A percentile compares a stretch with the other conserved stretches of the same genome.
phyloP scores from a whole-genome alignment of 225 moss, liverwort and hornwort species.

The Bryum argenteum region DNA sequence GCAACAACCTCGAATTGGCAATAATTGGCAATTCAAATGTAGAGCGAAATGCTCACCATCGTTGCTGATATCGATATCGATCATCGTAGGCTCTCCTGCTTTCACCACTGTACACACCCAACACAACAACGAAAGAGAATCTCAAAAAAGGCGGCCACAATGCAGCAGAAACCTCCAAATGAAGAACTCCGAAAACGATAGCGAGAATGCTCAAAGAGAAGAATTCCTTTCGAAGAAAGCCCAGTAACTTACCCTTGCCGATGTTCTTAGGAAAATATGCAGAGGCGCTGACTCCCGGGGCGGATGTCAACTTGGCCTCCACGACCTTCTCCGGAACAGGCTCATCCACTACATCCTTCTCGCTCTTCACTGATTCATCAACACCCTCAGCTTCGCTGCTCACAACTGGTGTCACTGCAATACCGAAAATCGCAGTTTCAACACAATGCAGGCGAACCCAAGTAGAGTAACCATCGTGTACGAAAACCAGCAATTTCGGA shows the following conservation, averaged over 20 bases:
- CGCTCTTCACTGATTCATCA: conserved; percentile 50
- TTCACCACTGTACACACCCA: conserved; percentile 57
- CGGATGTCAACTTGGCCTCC: conserved; percentile 56
- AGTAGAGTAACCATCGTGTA: too few species aligned
- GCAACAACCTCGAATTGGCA: not conserved
- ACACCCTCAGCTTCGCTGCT: conserved; percentile 42
- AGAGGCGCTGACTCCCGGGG: conserved; percentile 64
- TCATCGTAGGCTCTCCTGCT: conserved; percentile 75
- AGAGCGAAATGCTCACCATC: conserved; percentile 47
- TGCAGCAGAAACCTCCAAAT: not conserved
- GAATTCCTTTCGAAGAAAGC: not conserved
- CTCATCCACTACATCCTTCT: conserved; percentile 49
- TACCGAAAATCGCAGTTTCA: not conserved
- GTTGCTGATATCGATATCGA: conserved; percentile 80
- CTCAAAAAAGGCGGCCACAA: not conserved
- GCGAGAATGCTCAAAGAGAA: not conserved
- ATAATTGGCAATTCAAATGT: not conserved
- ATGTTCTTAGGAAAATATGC: conserved; percentile 69
- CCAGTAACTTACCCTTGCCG: conserved; percentile 48
- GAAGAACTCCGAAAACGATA: too few species aligned
- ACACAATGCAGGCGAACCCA: too few species aligned
- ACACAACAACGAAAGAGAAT: not conserved
- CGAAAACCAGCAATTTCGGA: too few species aligned
- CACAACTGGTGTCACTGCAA: conserved; percentile 42
- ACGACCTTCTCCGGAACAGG: conserved; percentile 54